Evolutionary conservation across 441 rosid species (phyloP), one percentile per base, ranked within the genome.

Genomic region (Aleurites moluccanus): DNA sequence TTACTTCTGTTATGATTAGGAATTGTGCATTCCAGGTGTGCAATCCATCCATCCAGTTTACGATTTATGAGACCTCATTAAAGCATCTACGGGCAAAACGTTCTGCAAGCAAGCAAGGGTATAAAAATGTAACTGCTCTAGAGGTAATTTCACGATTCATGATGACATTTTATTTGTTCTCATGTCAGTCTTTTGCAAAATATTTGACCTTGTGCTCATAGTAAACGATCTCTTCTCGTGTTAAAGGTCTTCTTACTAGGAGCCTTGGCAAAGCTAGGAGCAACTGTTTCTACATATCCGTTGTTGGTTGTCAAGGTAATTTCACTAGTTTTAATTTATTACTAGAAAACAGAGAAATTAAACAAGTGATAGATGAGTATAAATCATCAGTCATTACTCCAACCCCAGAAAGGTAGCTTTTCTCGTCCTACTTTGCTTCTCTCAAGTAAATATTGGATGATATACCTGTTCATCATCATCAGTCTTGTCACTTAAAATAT

Each of bases 31-130:
- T 50, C 35, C 77, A 86, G 93, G 93, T 90, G 42, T 90, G 92
- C 83, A 90, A 90, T 78, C 94, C 94, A 23, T 90, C 94, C 60
- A 88, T 90, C 82, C 92, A 90, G 79, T 90, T 88, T 74, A 86
- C 88, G 94, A 88, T 90, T 78, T 88, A 90, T 60, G 92, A 88
- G 83, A 86, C 82, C 68, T 83, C 83, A 14, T 75, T 86, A 40
- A 90, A 90, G 86, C 84, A 81, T 70, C 72, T 86, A 65, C 81
- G 79, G 82, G 88, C 78, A 78, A 88, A 82, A 71, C 86, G 80
- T 45, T 82, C 82, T 30, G 76, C 80, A 70, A 75, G 70, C 67
- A 85, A 85, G 80, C 73, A 62, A 27, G 84, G 82, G 64, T 30
- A 79, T 35, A 83, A 87, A 77, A 80, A 77, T 77, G 84, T 85